Conservation (phyloP, 106 monocot genomes). For the Platanthera zijinensis region DNA sequence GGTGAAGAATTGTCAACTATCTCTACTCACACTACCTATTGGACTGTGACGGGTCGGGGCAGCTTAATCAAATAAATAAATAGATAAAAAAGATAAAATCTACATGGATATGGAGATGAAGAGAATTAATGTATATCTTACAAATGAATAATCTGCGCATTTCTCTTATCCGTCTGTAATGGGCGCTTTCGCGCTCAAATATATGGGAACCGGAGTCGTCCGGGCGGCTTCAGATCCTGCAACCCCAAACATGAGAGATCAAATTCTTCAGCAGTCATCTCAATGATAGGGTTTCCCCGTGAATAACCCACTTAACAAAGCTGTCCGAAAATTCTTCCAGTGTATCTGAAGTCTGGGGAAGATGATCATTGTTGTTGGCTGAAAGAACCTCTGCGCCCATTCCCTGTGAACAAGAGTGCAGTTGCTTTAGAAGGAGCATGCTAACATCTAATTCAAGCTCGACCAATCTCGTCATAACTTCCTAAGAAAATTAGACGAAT, state of each 20-base stretch:
- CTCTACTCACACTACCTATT: slow-evolving; percentile 3
- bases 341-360: not conserved
- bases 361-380: not conserved
- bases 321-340: slow-evolving; percentile 4
- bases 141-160: not conserved
- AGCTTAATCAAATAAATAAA: not conserved
- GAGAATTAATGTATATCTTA: not conserved
- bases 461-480: too few relatives aligned
- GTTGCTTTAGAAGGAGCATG: too few relatives aligned
- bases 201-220: not conserved
- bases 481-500: too few relatives aligned
- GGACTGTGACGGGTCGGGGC: not conserved
- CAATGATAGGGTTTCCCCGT: not conserved
- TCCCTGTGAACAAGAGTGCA: not conserved
- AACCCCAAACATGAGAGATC: not conserved
- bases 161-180: not conserved
- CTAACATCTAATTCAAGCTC: too few relatives aligned
- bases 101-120: not conserved
- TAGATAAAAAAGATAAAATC: not conserved
- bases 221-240: not conserved
- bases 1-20: not conserved
- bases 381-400: not conserved
- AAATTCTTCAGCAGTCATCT: not conserved
- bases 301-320: slow-evolving; percentile 5
- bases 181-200: not conserved